Base-by-base conservation (phyloP, 306 rosid genomes). In the Begonia peltatifolia region DNA sequence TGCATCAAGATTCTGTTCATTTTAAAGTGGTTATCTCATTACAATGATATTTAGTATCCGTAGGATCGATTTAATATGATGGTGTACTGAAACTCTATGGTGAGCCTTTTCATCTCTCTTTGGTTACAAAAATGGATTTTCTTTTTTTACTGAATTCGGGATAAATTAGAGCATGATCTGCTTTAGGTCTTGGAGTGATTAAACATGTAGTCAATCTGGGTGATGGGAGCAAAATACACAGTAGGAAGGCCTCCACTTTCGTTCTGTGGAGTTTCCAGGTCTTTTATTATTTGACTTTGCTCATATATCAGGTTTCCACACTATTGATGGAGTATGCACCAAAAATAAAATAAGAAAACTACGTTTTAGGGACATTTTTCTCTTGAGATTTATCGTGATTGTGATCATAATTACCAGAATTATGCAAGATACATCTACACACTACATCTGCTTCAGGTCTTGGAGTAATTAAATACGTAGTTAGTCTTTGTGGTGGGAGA, bases 221-320 rank as follows among this genome's bases (percentile, higher is more conserved):
- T 71, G 54, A 71, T 63, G 77, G 71, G 68, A 76, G 58, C 61
- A 57, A 62, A 56, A 59, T 65, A 46, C 63, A 41, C 64, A 58
- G 68, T 65, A 63, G 76, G 69, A 68, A 79, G 54, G 61, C 66
- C 62, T 59, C 56, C 60, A 54, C 53, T 52, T 66, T 53, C 66
- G 71, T 68, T 56, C 57, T 71, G 67, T 69, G 73, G 69, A 60
- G 51, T 56, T 69, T 63, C 50, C 20, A 61, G 59, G 74, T 51
- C 53, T 55, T 59, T 47, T 63, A 69, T 56, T 36, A 58, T 47
- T 57, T 71, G 71, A 54, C 58, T 64, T 70, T 55, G 51, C 67
- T 67, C 63, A 71, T 76, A 70, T 71, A 73, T 63, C 67, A 48
- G 63, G 20, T 52, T 59, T 73, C 72, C 64, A 67, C 50, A 53